Base-by-base conservation (phyloP, 345 rosid species). In the Gossypium anomalum region DNA sequence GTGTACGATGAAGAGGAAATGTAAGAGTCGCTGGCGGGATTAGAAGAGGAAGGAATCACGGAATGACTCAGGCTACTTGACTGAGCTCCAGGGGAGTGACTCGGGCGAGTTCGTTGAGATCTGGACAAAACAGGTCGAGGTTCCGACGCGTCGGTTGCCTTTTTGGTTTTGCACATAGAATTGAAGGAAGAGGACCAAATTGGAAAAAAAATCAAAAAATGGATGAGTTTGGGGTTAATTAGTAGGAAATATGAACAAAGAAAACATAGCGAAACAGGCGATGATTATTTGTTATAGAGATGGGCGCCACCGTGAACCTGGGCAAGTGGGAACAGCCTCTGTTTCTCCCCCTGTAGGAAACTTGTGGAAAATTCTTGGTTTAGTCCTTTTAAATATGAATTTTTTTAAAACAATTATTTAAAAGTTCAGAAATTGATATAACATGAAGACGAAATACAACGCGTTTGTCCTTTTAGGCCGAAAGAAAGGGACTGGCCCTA, bases 151-250 rank as follows among this genome's bases (percentile, higher is more conserved):
- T 83, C 76, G 15, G 77, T 75, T 3, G 88, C 89, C 94, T 73
- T 85, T 86, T 85, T 85, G 57, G 88, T 45, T 77, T 82, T 90
- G 89, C 94, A 90, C 92, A 90, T 86, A 44, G 16, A 75, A 41
- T 66, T 16, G 15, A n/a, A 20, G 27, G 66, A 41, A 19, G 45
- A 29, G 25, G 67, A 19, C 29, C 61, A 22, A 48, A 71, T 34
- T 38, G 38, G 12, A 22, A 9, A 23, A 29, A 20, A 68, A 10
- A 59, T 7, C 9, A 23, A 48, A 69, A 27, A 29, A 7, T 14
- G 22, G 22, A 3, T 51, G 15, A 16, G 9, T 19, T 27, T 48
- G 43, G 57, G 45, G 59, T 7, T 34, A 34, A 34, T 34, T 34
- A 15, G 16, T 17, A 3, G 44, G 67, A 62, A 29, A 29, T 27